Base-by-base conservation (phyloP, 1,139 yeast genomes). In the Candida mesenterica region DNA sequence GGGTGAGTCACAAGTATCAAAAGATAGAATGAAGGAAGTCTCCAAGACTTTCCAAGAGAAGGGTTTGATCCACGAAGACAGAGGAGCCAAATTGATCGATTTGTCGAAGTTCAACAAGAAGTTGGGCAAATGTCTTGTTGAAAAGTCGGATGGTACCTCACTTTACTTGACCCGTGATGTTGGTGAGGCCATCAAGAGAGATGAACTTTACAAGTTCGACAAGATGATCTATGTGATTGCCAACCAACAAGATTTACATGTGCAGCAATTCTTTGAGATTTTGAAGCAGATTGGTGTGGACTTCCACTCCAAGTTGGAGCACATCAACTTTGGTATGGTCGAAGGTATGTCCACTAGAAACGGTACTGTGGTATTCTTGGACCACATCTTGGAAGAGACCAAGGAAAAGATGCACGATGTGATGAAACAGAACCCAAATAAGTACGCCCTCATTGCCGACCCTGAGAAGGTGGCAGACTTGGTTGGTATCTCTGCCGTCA, bases 291-390 rank as follows among this genome's bases (percentile, higher is more conserved):
- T 92, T 85, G 97, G 89, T 28, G 81, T 75, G 58, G 84, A 79
- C 43, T 94, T 97, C 96, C 90, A 96, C 31, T 69, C 77, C 48
- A 74, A 73, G 40, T 70, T 92, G 53, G 75, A 74, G 50, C 97
- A 89, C 61, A 78, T 94, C 52, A 92, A 86, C 67, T 94, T 89
- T 53, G 99, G 99, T 64, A 84, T 94, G 95, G 98, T 94, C 37
- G 86, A 80, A 58, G 98, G 99, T 52, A 94, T 94, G 99, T 85
- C 96, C 24, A 92, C 98, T 43, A 83, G 99, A 73, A 87, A 82
- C 67, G 99, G 99, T 50, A 94, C 96, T 28, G 99, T 94, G 45
- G 98, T 94, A 10, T 94, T 94, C 75, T 76, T 94, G 57, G 97
- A 92, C 63, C 85, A 81, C 57, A 94, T 94, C 50, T 73, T 94